These are phyloP conservation scores for Trametes cingulata DNA, from an alignment of 768 basidiomycete genomes.

Conservation along the genomic window DNA sequence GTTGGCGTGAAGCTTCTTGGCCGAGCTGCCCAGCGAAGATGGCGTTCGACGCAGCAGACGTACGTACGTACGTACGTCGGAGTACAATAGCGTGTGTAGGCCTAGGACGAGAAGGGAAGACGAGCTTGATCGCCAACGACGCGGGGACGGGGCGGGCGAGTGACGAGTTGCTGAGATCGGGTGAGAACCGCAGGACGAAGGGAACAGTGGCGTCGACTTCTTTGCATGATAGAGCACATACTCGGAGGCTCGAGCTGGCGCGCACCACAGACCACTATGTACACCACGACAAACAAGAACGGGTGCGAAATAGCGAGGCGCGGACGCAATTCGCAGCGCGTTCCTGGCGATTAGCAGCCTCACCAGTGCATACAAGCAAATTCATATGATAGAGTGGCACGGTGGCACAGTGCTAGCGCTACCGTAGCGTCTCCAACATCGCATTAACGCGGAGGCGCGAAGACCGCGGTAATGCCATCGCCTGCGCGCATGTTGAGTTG, in stretches of 20 bases:
- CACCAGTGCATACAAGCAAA: too few relatives aligned
- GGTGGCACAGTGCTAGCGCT: constrained; percentile 2
- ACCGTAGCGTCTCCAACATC: background rate
- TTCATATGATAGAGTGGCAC: background rate
- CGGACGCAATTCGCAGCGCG: background rate
- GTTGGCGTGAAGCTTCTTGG: background rate
- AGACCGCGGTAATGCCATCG: background rate
- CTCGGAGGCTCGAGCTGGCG: background rate
- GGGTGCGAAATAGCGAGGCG: too few relatives aligned
- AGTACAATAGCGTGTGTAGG: background rate
- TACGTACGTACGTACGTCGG: background rate
- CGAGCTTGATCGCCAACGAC: background rate
- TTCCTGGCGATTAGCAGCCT: background rate
- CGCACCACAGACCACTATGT: background rate
- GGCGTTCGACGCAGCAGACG: background rate
- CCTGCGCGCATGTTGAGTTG: background rate
- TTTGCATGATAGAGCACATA: constrained; percentile 2
- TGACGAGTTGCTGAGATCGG: background rate
- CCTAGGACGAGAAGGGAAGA: too few relatives aligned
- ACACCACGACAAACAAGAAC: background rate
- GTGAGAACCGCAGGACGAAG: background rate
- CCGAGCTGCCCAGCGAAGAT: background rate
- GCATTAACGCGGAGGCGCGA: background rate
- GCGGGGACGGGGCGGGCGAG: background rate
- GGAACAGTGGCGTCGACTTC: constrained; percentile 6